Base-by-base conservation (phyloP, 2,329 filamentous ascomycete genomes). In the Cercospora sesami region DNA sequence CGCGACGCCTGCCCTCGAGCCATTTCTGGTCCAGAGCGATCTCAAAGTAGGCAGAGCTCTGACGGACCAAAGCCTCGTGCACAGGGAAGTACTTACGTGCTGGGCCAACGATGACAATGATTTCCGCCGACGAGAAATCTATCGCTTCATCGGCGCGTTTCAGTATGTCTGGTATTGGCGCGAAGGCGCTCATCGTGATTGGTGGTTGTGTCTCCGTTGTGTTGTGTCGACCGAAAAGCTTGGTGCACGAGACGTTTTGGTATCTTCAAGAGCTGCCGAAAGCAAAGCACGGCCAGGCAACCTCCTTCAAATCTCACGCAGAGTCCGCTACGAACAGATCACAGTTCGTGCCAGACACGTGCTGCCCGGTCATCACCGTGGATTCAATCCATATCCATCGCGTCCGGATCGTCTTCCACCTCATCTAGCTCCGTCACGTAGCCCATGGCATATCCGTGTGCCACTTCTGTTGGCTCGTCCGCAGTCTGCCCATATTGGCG, bases 321-420 rank as follows among this genome's bases (percentile, higher is more conserved):
- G 31, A 6, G 14, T n/a, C 33, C 8, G 28, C 16, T 5, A 16
- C 10, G 14, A 18, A 3, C 18, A 23, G 55, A 18, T 36, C 55
- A 21, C 28, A 58, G 1, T 10, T 33, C 31, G 55, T 33, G 28
- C n/a, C 55, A 58, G 48, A 18, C 21, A 18, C 16, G 16, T 21
- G n/a, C 28, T 39, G 14, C 8, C 16, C 28, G 9, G 26, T 10
- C 12, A 16, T n/a, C n/a, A n/a, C 53, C 10, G n/a, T 31, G 2
- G 8, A 10, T n/a, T 72, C 68, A 78, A 28, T 71, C 89, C 74
- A 91, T 79, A 63, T 91, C 89, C 90, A 91, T 92, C 14, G 85
- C 88, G 76, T 91, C 89, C 1, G 81, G 80, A 73, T 90, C 87
- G 72, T 90, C 86, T 60, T 83, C 75, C 36, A 79, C 78, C 23